phyloP scores from a whole-genome alignment of 2,329 filamentous ascomycete species.

The Leptographium procerum region DNA sequence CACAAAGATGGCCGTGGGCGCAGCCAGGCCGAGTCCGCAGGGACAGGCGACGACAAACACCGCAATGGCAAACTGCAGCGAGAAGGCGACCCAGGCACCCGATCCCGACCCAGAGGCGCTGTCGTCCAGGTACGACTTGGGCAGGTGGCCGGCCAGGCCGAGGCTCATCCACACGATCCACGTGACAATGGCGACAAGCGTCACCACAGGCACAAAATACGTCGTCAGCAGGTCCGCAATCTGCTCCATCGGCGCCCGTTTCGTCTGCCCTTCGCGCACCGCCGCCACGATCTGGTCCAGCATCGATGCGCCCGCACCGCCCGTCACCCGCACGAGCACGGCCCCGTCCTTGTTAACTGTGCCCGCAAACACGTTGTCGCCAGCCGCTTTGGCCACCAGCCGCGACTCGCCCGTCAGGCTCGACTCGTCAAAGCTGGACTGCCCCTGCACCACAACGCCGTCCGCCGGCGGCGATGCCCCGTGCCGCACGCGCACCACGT shows the following conservation, averaged over 20 bases:
- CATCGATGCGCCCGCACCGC: constrained; percentile 59
- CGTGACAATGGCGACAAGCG: constrained; percentile 55
- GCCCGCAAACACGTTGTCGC: constrained; percentile 58
- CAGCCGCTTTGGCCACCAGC: constrained; percentile 49
- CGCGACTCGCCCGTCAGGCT: constrained; percentile 74
- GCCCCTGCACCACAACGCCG: constrained; percentile 52
- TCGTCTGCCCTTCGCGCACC: constrained; percentile 67
- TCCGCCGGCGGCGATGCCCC: constrained; percentile 80
- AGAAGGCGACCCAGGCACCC: constrained; percentile 62
- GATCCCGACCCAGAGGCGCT: constrained; percentile 38
- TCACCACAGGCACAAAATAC: constrained; percentile 67
- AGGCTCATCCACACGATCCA: constrained; percentile 63
- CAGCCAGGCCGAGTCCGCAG: constrained; percentile 74
- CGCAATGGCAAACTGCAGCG: constrained; percentile 71
- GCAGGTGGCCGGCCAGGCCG: constrained; percentile 46
- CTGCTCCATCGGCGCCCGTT: constrained; percentile 63
- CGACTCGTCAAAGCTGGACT: constrained; percentile 73
- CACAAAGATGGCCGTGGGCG: constrained; percentile 76
- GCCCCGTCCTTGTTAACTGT: constrained; percentile 61
- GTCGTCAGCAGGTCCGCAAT: constrained; percentile 61
- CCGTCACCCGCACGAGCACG: constrained; percentile 51
- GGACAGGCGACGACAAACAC: constrained; percentile 83
- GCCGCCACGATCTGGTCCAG: constrained; percentile 69
- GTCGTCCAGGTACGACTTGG: constrained; percentile 41
- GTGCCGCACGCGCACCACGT: constrained; percentile 62